phyloP scores from a whole-genome alignment of 1,284 basidiomycete species.

The Ganoderma boninense region DNA sequence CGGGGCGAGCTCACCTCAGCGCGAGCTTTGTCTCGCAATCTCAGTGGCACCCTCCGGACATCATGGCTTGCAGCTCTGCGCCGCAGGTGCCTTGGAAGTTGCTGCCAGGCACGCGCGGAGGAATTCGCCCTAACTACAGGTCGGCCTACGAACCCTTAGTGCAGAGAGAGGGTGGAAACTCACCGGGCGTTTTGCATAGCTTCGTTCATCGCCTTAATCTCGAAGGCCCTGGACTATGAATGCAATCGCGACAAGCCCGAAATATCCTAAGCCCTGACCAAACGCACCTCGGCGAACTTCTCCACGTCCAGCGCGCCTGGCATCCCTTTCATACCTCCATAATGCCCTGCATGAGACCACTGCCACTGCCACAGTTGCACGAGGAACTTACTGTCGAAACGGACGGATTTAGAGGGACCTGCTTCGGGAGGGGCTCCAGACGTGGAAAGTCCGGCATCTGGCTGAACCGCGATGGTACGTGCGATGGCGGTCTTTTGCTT shows the following conservation, averaged over 20 bases:
- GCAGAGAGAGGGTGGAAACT: slow-evolving; percentile 25
- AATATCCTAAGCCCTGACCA: background rate
- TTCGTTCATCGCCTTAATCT: slow-evolving; percentile 88
- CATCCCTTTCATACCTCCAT: slow-evolving; percentile 62
- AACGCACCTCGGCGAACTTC: slow-evolving; percentile 80
- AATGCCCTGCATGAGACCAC: background rate
- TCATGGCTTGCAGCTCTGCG: slow-evolving; percentile 94
- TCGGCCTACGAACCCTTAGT: background rate
- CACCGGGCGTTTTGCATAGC: slow-evolving; percentile 85
- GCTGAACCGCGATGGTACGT: slow-evolving; percentile 74
- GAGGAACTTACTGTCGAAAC: slow-evolving; percentile 49
- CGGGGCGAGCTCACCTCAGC: slow-evolving; percentile 67
- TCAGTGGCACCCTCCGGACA: slow-evolving; percentile 85
- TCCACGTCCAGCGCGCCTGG: slow-evolving; percentile 87
- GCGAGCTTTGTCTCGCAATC: slow-evolving; percentile 80
- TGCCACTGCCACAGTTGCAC: background rate
- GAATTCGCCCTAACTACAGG: slow-evolving; percentile 49
- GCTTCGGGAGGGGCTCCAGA: slow-evolving; percentile 40
- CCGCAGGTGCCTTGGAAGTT: slow-evolving; percentile 87
- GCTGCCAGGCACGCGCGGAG: slow-evolving; percentile 89
- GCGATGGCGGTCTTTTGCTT: slow-evolving; percentile 70
- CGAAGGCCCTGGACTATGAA: slow-evolving; percentile 79
- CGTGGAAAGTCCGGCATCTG: slow-evolving; percentile 32
- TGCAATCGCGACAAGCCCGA: background rate
- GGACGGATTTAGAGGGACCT: slow-evolving; percentile 50